A percentile compares a stretch with the other conserved stretches of the same genome.
These are phyloP conservation scores for Blastocladiella britannica DNA, from an alignment of 192 early-diverging fungal species.

Conservation along the genomic window DNA sequence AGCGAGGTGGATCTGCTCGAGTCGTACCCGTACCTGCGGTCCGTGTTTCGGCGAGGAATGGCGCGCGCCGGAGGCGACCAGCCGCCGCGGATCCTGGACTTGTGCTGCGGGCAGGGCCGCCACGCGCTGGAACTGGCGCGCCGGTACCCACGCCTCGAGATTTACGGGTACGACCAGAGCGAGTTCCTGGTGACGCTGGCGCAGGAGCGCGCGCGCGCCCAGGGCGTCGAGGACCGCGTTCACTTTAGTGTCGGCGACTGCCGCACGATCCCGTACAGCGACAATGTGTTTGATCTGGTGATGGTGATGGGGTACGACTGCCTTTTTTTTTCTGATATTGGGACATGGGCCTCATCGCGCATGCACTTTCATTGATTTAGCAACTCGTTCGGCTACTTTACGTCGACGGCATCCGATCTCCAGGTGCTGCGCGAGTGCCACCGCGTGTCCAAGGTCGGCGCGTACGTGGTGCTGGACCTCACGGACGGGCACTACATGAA, in stretches of 20 bases:
- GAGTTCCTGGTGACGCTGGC: conserved; percentile 33
- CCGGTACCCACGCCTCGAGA: conserved; percentile 26
- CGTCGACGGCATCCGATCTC: conserved; percentile 24
- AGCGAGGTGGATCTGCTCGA: conserved; percentile 31
- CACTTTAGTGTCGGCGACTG: conserved; percentile 41
- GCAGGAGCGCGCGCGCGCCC: conserved; percentile 15
- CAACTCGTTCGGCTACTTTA: conserved; percentile 46
- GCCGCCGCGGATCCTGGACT: conserved; percentile 20
- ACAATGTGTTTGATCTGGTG: conserved; percentile 26
- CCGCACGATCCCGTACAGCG: conserved; percentile 26
- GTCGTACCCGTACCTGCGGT: conserved; percentile 5
- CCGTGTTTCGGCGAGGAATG: conserved; percentile 2
- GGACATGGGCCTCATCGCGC: too few relatives aligned
- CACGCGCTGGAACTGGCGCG: conserved; percentile 27
- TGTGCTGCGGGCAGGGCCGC: conserved; percentile 50
- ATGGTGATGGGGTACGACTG: conserved; percentile 41
- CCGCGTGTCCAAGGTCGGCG: conserved; percentile 28
- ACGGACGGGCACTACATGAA: conserved; percentile 37
- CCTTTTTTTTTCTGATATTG: too few relatives aligned
- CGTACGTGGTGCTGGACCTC: conserved; percentile 29
- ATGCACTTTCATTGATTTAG: too few relatives aligned
- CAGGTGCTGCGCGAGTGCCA: conserved; percentile 22
- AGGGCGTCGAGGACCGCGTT: conserved; percentile 7
- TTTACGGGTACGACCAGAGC: conserved; percentile 40
- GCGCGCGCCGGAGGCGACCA: neutral